Percentiles rank a stretch among this genome's conserved stretches.
Evolutionary conservation across 495 filamentous ascomycete species (phyloP).

Genomic region (Penicillium cataractarum): DNA sequence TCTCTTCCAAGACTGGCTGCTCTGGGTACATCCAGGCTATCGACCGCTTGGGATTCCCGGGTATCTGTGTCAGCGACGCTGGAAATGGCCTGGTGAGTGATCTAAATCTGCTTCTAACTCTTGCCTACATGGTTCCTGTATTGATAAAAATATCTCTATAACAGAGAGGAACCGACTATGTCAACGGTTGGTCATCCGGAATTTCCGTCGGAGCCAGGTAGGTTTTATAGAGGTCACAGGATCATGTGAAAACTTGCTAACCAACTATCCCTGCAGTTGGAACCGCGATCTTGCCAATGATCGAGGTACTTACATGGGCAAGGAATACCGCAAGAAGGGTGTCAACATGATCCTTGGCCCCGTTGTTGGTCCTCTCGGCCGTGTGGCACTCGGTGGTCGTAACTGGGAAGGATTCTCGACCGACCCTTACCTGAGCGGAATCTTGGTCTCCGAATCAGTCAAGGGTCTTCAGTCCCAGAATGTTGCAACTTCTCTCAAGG

Average conservation of each 20-base stretch:
- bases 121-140: neutral
- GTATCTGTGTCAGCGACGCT: slow-evolving; percentile 66
- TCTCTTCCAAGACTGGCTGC: slow-evolving; percentile 63
- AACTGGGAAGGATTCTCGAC: slow-evolving; percentile 85
- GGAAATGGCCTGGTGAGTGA: slow-evolving; percentile 56
- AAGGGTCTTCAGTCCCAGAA: slow-evolving; percentile 69
- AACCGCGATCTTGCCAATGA: slow-evolving; percentile 46
- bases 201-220: slow-evolving; percentile 57
- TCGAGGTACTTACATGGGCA: slow-evolving; percentile 56
- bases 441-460: slow-evolving; percentile 61
- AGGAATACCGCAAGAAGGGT: slow-evolving; percentile 60
- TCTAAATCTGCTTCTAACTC: neutral
- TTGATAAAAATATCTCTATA: neutral
- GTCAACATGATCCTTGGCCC: slow-evolving; percentile 61
- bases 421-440: slow-evolving; percentile 71
- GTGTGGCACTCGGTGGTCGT: slow-evolving; percentile 77
- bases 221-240: neutral
- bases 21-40: slow-evolving; percentile 56
- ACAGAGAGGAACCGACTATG: slow-evolving; percentile 58
- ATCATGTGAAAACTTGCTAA: neutral
- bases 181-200: slow-evolving; percentile 57
- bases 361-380: slow-evolving; percentile 72
- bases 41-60: slow-evolving; percentile 58
- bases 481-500: slow-evolving; percentile 73
- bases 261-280: slow-evolving; percentile 8